Conservation (phyloP, 2,329 filamentous ascomycete species). For the Aspergillus udagawae region DNA sequence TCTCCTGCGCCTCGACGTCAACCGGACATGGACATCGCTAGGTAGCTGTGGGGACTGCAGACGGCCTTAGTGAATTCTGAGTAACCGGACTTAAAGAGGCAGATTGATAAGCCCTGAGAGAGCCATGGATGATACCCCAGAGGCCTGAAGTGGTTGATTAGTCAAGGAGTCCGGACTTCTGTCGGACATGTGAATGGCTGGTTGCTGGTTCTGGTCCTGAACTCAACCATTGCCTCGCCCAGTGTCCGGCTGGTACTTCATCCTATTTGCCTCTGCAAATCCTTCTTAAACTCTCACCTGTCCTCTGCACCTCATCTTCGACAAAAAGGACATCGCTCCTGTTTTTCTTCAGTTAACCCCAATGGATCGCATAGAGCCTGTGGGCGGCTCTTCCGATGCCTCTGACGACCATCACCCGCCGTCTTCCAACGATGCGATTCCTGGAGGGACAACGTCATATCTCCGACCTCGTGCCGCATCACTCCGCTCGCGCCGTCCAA, state of each 20-base stretch:
- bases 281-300: neutral
- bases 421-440: slow-evolving; percentile 10
- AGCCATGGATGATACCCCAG: neutral
- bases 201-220: neutral
- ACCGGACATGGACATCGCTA: neutral
- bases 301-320: slow-evolving; percentile 1
- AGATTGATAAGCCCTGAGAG: slow-evolving; percentile 7
- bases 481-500: slow-evolving; percentile 26
- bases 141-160: slow-evolving; percentile 1
- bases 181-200: neutral
- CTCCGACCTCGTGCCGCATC: slow-evolving; percentile 22
- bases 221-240: neutral
- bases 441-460: slow-evolving; percentile 17
- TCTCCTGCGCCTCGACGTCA: neutral
- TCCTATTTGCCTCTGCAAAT: neutral
- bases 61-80: neutral
- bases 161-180: neutral
- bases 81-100: neutral
- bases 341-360: neutral
- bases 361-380: slow-evolving; percentile 39
- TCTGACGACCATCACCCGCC: slow-evolving; percentile 10
- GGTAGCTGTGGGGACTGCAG: neutral
- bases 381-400: slow-evolving; percentile 18
- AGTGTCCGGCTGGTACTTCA: neutral
- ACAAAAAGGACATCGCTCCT: neutral